Conservation (phyloP, 2,329 filamentous ascomycete species). For the Sclerotinia sclerotiorum region DNA sequence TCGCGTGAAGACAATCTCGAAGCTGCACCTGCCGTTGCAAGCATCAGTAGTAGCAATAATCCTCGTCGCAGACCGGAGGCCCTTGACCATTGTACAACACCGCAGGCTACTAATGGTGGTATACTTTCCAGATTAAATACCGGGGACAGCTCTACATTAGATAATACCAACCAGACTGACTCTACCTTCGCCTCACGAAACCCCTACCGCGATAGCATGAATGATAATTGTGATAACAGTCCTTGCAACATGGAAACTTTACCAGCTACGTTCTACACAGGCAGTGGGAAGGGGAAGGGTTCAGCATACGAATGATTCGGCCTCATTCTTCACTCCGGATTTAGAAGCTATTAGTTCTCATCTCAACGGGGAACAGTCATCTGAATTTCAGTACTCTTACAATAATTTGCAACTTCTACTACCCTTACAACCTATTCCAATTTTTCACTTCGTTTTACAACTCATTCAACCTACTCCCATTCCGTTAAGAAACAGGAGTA, state of each 20-base stretch:
- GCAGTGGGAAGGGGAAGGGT: background rate
- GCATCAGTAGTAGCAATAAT: background rate
- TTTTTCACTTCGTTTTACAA: background rate
- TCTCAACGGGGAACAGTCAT: background rate
- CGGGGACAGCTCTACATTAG: background rate
- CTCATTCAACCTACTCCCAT: background rate
- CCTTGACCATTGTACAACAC: too few relatives aligned
- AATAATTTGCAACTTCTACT: too few relatives aligned
- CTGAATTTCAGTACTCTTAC: too few relatives aligned
- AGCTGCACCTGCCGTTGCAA: background rate
- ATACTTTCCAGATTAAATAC: background rate
- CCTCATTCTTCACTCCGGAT: background rate
- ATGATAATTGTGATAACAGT: background rate
- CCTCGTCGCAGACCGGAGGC: background rate
- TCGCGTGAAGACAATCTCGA: background rate
- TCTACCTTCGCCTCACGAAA: background rate
- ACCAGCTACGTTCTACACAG: background rate
- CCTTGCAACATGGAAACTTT: background rate
- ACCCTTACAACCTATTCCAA: too few relatives aligned
- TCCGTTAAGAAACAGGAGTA: background rate
- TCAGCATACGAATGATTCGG: background rate
- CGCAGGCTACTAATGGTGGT: background rate
- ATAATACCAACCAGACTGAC: background rate
- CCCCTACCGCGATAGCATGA: constrained; percentile 4
- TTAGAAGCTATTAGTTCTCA: background rate